These are phyloP conservation scores for Sporothrix schenckii DNA, from an alignment of 2,329 filamentous ascomycete species.

Conservation along the genomic window DNA sequence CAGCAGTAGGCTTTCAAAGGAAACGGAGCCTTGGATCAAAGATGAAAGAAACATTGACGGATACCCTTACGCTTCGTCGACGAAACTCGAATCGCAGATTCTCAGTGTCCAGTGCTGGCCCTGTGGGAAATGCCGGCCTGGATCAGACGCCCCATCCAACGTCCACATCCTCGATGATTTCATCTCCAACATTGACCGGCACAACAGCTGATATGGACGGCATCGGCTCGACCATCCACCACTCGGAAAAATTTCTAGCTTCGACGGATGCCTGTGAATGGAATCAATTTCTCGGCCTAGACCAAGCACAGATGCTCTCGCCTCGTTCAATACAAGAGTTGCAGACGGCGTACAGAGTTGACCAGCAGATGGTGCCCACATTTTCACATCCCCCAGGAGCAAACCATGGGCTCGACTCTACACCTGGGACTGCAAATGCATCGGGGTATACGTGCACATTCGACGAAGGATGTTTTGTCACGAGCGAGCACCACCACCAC, in stretches of 20 bases:
- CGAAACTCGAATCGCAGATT: constrained; percentile 26
- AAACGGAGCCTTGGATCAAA: constrained; percentile 41
- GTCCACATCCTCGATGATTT: not conserved
- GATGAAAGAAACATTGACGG: constrained; percentile 36
- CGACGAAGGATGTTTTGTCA: constrained; percentile 8
- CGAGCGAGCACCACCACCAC: constrained; percentile 23
- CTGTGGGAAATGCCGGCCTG: not conserved
- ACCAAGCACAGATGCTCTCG: not conserved
- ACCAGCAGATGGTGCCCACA: not conserved
- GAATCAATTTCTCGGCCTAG: constrained; percentile 15
- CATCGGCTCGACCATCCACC: not conserved
- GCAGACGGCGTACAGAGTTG: not conserved
- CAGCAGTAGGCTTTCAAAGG: constrained; percentile 34
- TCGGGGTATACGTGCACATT: constrained; percentile 14
- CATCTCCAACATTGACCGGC: not conserved
- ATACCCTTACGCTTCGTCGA: constrained; percentile 31
- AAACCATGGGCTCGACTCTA: too few species aligned
- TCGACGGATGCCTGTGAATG: constrained; percentile 14
- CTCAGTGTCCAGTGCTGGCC: not conserved
- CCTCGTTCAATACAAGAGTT: constrained; percentile 7
- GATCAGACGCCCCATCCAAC: not conserved
- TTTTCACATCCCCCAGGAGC: constrained; percentile 1
- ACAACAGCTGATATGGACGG: not conserved
- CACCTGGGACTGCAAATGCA: not conserved
- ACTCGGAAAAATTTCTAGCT: not conserved